Evolutionary conservation across 1,139 yeast species (phyloP), one percentile per base, ranked within the genome.

Genomic region (Suhomyces terraborum): DNA sequence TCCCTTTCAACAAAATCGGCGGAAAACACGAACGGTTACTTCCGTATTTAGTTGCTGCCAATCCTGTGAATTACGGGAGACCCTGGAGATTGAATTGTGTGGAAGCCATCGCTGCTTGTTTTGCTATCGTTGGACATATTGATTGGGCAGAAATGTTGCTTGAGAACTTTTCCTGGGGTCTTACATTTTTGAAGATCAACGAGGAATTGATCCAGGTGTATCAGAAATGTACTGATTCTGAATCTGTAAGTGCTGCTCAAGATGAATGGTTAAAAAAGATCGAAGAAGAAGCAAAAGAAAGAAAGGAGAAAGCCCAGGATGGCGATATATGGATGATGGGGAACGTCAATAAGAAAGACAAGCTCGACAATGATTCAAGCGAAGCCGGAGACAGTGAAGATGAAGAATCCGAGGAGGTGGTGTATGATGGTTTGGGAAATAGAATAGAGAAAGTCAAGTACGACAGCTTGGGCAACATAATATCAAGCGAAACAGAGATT

Each of bases 41-140:
- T 46, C 98, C 98, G 0, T 93, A 91, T 55, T 68, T 93, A 43
- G 94, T 93, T 4, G 98, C 98, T 3, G 96, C 98, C 0, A 93
- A 93, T 58, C 95, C 96, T 14, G 98, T 94, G 8, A 93, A 93
- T 61, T 94, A 94, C 56, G 99, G 99, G 3, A 77, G 88, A 53
- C 98, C 99, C 0, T 91, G 98, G 98, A 79, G 83, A 54, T 69
- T 93, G 43, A 93, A 94, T 61, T 93, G 99, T 63, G 98, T 89
- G 7, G 99, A 93, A 59, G 98, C 98, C 0, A 66, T 94, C 31
- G 98, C 98, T 1, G 98, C 99, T 0, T 88, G 97, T 58, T 86
- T 93, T 59, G 96, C 96, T 2, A 91, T 93, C 47, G 93, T 89
- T 0, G 98, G 98, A 0, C 93, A 83, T 51, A 66, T 69, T 36